phyloP scores from a whole-genome alignment of 164 flowering plant species.

The Akebia trifoliata region DNA sequence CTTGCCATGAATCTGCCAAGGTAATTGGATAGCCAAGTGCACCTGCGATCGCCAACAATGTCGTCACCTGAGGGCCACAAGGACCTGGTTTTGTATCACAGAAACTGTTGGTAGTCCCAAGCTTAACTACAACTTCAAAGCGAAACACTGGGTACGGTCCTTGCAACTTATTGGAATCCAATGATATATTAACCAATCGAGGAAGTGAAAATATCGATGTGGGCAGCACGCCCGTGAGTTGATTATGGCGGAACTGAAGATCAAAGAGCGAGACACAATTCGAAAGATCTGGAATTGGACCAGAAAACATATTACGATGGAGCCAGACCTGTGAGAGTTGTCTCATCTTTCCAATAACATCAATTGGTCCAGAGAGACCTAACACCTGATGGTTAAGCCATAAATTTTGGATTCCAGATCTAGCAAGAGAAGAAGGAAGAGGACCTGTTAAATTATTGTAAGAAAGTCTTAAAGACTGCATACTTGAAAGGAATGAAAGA shows the following conservation, averaged over 20 bases:
- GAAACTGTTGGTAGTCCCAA: constrained; percentile 34
- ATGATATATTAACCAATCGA: constrained; percentile 31
- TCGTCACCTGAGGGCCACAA: constrained; percentile 48
- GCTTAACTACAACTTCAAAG: neutral
- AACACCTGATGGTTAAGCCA: constrained; percentile 40
- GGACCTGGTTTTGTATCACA: constrained; percentile 44
- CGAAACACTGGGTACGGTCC: constrained; percentile 47
- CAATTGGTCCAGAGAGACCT: constrained; percentile 33
- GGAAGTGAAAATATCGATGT: constrained; percentile 24
- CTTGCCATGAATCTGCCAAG: constrained; percentile 49
- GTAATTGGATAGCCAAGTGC: constrained; percentile 45
- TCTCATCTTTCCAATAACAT: constrained; percentile 34
- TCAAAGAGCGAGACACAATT: constrained; percentile 33
- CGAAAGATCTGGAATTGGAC: constrained; percentile 50
- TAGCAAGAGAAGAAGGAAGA: constrained; percentile 30
- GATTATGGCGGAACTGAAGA: constrained; percentile 48
- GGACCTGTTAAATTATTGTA: constrained; percentile 49
- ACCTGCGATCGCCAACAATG: constrained; percentile 37
- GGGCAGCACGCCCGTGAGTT: constrained; percentile 42
- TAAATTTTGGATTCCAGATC: constrained; percentile 27
- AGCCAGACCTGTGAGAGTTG: constrained; percentile 44
- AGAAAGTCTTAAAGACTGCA: constrained; percentile 33
- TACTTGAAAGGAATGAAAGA: constrained; percentile 25
- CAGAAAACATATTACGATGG: constrained; percentile 37
- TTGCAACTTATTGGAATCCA: constrained; percentile 50